Evolutionary conservation across 2,329 filamentous ascomycete species (phyloP), one percentile per base, ranked within the genome.

Genomic region (Diaporthe caulivora): DNA sequence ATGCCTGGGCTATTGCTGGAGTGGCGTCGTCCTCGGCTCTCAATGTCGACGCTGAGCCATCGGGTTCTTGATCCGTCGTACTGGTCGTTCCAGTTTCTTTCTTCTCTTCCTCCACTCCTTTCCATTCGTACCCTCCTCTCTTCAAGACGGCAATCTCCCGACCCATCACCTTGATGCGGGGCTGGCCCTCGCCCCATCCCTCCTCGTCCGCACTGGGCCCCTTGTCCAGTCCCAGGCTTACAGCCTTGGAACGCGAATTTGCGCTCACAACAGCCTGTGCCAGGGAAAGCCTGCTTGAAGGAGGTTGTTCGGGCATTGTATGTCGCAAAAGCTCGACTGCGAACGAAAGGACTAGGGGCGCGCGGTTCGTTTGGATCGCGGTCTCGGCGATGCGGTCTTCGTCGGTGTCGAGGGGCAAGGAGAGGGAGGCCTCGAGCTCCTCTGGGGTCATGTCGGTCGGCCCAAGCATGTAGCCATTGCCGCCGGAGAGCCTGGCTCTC

Each of bases 221-320:
- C 67, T 86, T 89, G 75, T 93, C 91, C 26, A 97, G 85, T 0
- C 95, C 95, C 40, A 97, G 83, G 75, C 89, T 93, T 37, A 92
- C 87, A 13, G 95, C 95, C 82, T 95, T 95, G 47, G 90, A 91
- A 76, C 92, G 89, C 74, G 93, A 95, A 79, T 96, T 97, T 37
- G 91, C 91, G 80, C 94, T 95, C 21, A 97, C 93, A 1, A 97
- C 92, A 0, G 94, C 94, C 81, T 97, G 95, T 0, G 92, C 94
- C 26, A 98, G 85, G 79, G 94, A 97, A 26, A 97, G 84, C 60
- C 94, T 88, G 80, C 94, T 96, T n/a, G 94, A 97, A 3, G 92
- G 86, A 3, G 95, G 95, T 80, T 98, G 95, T 77, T 94, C 92
- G 0, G 95, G 93, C 92, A 95, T 96, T 0, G 94, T 97, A 79